Conservation (phyloP, 148 eudicot genomes). For the Chenopodium album region DNA sequence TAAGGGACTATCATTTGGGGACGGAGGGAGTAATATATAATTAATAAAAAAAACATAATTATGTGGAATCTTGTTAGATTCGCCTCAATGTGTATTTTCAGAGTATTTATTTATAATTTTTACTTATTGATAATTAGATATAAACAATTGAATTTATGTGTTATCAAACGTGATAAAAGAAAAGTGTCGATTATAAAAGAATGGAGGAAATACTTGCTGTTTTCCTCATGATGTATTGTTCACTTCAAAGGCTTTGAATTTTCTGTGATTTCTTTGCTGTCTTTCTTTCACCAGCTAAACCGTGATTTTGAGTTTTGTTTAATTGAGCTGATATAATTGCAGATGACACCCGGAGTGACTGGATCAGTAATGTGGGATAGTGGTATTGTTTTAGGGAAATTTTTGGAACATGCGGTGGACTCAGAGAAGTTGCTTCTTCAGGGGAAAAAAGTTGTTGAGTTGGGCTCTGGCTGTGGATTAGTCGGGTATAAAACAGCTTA, state of each 20-base stretch:
- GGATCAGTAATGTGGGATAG: constrained; percentile 99
- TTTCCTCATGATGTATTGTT: too few species aligned
- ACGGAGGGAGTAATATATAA: too few species aligned
- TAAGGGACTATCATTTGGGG: too few species aligned
- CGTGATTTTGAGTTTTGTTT: neutral
- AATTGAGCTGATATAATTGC: constrained; percentile 13
- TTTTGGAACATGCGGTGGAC: constrained; percentile 90
- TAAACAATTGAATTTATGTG: too few species aligned
- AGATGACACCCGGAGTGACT: constrained; percentile 91
- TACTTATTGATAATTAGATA: too few species aligned
- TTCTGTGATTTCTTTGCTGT: neutral
- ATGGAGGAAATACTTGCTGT: neutral
- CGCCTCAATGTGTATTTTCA: too few species aligned
- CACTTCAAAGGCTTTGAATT: neutral
- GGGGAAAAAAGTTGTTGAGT: constrained; percentile 82
- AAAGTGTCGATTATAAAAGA: too few species aligned
- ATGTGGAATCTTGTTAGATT: too few species aligned
- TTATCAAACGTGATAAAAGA: too few species aligned
- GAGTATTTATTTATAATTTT: too few species aligned
- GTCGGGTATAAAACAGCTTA: constrained; percentile 57
- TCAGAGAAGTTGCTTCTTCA: constrained; percentile 50
- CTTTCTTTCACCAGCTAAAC: neutral
- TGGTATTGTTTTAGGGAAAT: constrained; percentile 79
- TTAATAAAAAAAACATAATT: too few species aligned
- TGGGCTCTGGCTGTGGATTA: constrained; percentile 95